phyloP scores from a whole-genome alignment of 2,329 filamentous ascomycete genomes.

The Cadophora gregata region DNA sequence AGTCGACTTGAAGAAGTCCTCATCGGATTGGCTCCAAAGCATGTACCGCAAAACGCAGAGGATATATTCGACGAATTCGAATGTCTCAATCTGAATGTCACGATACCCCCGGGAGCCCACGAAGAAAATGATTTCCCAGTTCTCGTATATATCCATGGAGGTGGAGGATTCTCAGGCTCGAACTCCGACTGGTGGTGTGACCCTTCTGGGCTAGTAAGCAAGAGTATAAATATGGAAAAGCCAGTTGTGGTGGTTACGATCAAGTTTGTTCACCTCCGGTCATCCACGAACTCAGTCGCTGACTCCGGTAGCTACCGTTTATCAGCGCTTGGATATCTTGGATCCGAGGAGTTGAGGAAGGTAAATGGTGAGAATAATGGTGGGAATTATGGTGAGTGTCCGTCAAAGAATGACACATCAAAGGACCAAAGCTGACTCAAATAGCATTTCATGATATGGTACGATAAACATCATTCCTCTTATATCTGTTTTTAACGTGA shows the following conservation, averaged over 20 bases:
- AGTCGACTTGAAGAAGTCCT: constrained; percentile 25
- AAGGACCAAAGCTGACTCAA: background rate
- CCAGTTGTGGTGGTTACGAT: constrained; percentile 23
- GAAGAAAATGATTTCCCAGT: constrained; percentile 51
- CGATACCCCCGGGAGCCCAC: constrained; percentile 50
- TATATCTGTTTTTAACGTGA: background rate
- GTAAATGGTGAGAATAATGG: constrained; percentile 16
- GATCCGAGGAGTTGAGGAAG: constrained; percentile 21
- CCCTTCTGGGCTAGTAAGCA: constrained; percentile 20
- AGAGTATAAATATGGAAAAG: constrained; percentile 25
- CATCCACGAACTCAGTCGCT: no score
- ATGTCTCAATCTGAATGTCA: constrained; percentile 54
- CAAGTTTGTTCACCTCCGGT: constrained; percentile 16
- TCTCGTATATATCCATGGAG: constrained; percentile 59
- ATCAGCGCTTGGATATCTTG: constrained; percentile 19
- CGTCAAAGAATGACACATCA: background rate
- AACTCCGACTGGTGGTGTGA: constrained; percentile 29
- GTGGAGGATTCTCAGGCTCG: constrained; percentile 50
- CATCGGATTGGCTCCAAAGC: constrained; percentile 18
- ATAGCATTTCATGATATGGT: constrained; percentile 16
- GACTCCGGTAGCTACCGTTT: constrained; percentile 23
- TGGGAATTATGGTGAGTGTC: constrained; percentile 47
- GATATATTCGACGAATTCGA: constrained; percentile 42
- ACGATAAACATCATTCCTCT: background rate
- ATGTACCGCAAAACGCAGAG: constrained; percentile 4